Percentiles rank a stretch among this genome's conserved stretches.
phyloP scores from a whole-genome alignment of 371 early-diverging fungal species.

The Actinomortierella ambigua region DNA sequence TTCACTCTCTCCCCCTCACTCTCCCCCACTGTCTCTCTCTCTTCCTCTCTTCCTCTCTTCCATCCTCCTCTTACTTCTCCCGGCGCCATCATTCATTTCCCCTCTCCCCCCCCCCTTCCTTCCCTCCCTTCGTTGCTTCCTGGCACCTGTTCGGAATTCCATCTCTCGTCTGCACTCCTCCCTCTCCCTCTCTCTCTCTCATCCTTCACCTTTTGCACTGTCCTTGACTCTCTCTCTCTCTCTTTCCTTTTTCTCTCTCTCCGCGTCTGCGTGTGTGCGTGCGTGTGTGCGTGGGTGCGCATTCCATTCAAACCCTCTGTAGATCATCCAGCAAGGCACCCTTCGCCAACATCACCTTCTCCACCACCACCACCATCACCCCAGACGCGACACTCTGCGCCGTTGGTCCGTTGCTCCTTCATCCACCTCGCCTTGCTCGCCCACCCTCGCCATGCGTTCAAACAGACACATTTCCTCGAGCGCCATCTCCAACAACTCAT shows the following conservation, averaged over 20 bases:
- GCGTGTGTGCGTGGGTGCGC: too few species aligned
- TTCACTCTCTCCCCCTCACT: too few species aligned
- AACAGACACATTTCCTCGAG: slow-evolving; percentile 21
- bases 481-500: slow-evolving; percentile 31
- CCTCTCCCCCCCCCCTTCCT: too few species aligned
- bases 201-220: neutral
- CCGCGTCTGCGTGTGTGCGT: too few species aligned
- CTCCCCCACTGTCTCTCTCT: too few species aligned
- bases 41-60: too few species aligned
- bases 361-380: neutral
- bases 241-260: neutral
- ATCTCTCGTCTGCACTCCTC: too few species aligned
- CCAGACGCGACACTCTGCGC: neutral
- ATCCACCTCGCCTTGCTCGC: neutral
- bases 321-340: neutral
- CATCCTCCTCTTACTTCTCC: too few species aligned
- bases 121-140: too few species aligned
- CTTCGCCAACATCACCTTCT: neutral
- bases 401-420: neutral
- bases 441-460: slow-evolving; percentile 5
- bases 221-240: neutral
- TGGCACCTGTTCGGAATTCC: too few species aligned
- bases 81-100: too few species aligned
- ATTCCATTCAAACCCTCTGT: neutral
- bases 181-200: neutral